A percentile compares a stretch with the other conserved stretches of the same genome.
Conservation (phyloP, 768 basidiomycete genomes). For the Podaxis sp. region DNA sequence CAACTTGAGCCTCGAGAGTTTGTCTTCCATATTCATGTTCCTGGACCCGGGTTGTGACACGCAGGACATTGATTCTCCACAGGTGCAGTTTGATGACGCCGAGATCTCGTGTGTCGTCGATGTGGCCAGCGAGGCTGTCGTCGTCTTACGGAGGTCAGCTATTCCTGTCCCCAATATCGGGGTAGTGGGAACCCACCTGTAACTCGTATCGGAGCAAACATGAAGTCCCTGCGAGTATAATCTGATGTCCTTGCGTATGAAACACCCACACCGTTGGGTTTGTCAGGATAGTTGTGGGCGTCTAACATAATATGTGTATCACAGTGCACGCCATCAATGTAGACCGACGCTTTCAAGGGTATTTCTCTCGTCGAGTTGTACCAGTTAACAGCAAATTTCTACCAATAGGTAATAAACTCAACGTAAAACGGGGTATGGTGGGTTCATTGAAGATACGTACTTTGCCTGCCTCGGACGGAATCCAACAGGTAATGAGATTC, state of each 20-base stretch:
- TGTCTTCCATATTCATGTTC: constrained; percentile 24
- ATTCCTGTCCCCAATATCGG: neutral
- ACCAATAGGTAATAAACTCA: neutral
- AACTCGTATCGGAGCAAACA: constrained; percentile 26
- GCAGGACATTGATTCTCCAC: constrained; percentile 26
- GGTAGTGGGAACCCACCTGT: constrained; percentile 20
- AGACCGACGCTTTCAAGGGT: constrained; percentile 22
- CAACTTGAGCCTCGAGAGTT: constrained; percentile 25
- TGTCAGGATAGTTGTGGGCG: constrained; percentile 20
- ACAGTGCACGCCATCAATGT: constrained; percentile 24
- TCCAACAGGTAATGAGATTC: constrained; percentile 23
- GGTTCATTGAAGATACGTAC: constrained; percentile 12
- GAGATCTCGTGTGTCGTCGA: constrained; percentile 21
- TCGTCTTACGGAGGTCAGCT: constrained; percentile 16
- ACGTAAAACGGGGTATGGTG: neutral
- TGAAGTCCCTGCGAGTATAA: constrained; percentile 28
- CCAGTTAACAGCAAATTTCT: constrained; percentile 29
- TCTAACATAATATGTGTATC: constrained; percentile 28
- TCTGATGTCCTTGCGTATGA: constrained; percentile 30
- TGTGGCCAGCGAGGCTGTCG: constrained; percentile 21
- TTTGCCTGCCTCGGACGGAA: constrained; percentile 22
- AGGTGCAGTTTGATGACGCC: constrained; percentile 32
- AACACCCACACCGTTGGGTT: constrained; percentile 22
- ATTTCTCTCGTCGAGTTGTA: constrained; percentile 20
- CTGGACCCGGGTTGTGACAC: constrained; percentile 22